Conservation (phyloP, 495 filamentous ascomycete species). For the Aspergillus sclerotioniger region DNA sequence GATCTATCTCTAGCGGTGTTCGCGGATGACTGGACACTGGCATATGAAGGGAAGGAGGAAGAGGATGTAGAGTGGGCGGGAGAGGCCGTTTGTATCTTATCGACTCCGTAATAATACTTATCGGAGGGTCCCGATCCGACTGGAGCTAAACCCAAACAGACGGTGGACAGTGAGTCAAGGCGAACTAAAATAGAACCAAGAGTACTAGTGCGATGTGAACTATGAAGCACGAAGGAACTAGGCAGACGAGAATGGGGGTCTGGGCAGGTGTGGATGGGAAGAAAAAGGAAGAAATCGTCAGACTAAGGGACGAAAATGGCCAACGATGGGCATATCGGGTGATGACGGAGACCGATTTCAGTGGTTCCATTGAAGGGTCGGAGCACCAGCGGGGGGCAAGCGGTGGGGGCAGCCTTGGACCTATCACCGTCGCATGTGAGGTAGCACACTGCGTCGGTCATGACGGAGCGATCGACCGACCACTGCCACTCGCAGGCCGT, state of each 20-base stretch:
- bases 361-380: constrained; percentile 1
- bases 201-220: background rate
- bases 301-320: constrained; percentile 10
- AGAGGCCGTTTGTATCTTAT: constrained; percentile 1
- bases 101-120: constrained; percentile 2
- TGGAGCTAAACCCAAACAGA: constrained; percentile 10
- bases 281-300: constrained; percentile 11
- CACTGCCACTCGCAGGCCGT: background rate
- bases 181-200: background rate
- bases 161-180: background rate
- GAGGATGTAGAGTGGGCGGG: background rate
- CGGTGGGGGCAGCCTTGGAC: background rate
- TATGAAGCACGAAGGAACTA: background rate
- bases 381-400: constrained; percentile 14
- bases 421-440: background rate
- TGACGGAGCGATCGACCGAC: constrained; percentile 4
- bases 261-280: background rate
- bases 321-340: constrained; percentile 21
- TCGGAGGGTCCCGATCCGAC: constrained; percentile 8
- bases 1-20: background rate
- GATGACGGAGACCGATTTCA: constrained; percentile 13
- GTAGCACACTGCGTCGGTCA: background rate
- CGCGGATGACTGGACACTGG: background rate
- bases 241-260: background rate
- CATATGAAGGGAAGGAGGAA: constrained; percentile 1